Evolutionary conservation across 78 protist species (phyloP).

Genomic region (Dictyostelium intermedium): DNA sequence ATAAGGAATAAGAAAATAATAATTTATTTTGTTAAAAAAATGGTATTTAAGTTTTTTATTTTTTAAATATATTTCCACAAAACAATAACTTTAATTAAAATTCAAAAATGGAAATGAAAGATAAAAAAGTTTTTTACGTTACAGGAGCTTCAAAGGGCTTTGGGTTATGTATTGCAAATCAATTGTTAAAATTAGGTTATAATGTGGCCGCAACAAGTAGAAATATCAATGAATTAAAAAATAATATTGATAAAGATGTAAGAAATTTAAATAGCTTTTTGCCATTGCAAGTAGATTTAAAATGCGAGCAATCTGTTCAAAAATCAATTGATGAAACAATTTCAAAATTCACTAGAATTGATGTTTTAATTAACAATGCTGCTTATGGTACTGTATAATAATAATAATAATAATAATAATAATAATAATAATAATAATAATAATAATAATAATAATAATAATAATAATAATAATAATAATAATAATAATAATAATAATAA

Average conservation of each 20-base stretch:
- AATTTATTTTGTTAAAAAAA: too few relatives aligned
- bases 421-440: too few relatives aligned
- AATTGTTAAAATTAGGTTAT: background rate
- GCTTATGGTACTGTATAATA: constrained; percentile 13
- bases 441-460: too few relatives aligned
- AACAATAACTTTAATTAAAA: too few relatives aligned
- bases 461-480: too few relatives aligned
- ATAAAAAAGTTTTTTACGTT: constrained; percentile 24
- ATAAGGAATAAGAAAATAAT: too few relatives aligned
- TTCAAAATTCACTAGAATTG: background rate
- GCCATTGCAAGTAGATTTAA: background rate
- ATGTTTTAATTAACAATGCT: constrained; percentile 41
- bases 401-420: too few relatives aligned
- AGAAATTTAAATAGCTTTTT: background rate
- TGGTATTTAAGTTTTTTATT: too few relatives aligned
- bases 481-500: too few relatives aligned
- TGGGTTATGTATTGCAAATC: background rate
- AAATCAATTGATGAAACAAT: constrained; percentile 25
- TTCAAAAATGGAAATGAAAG: background rate
- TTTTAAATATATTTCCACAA: too few relatives aligned
- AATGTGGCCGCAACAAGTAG: constrained; percentile 39
- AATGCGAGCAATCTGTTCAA: background rate
- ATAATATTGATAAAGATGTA: background rate
- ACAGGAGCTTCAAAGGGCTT: constrained; percentile 47
- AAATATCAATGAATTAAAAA: background rate